Conservation (phyloP, 176 grass and related monocot genomes). For the Zoysia japonica region DNA sequence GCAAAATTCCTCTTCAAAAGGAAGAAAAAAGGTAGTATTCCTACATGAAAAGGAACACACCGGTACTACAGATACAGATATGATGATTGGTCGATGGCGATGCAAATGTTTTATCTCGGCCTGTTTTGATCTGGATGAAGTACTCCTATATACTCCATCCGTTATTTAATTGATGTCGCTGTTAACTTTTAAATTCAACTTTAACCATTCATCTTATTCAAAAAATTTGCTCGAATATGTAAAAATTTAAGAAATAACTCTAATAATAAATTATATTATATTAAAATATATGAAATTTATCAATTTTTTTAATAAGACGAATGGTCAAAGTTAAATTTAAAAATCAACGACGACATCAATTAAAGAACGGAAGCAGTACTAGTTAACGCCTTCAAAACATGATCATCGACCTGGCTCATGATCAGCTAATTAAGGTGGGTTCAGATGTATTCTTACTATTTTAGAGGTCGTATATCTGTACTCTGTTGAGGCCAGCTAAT, state of each 20-base stretch:
- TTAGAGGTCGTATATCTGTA: not conserved
- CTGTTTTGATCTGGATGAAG: not conserved
- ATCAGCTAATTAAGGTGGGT: not conserved
- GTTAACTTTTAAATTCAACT: no score
- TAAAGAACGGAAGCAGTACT: no score
- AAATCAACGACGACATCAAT: no score
- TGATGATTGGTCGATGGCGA: not conserved
- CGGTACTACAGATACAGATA: not conserved
- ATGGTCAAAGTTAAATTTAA: no score
- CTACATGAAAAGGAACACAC: not conserved
- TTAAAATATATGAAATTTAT: no score
- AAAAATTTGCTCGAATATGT: no score
- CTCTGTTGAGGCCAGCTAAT: constrained; percentile 18
- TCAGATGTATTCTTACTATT: not conserved
- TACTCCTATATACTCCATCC: no score
- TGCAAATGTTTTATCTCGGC: constrained; percentile 3
- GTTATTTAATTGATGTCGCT: no score
- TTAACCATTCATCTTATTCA: no score
- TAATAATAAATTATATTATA: no score
- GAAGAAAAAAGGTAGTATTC: not conserved
- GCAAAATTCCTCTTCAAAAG: not conserved
- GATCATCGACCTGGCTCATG: not conserved
- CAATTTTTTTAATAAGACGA: no score
- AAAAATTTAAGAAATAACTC: no score
- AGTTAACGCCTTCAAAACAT: not conserved